Percentiles rank a stretch among this genome's conserved stretches.
Conservation (phyloP, 176 grass and related monocot genomes). For the Rhynchospora tenuis region DNA sequence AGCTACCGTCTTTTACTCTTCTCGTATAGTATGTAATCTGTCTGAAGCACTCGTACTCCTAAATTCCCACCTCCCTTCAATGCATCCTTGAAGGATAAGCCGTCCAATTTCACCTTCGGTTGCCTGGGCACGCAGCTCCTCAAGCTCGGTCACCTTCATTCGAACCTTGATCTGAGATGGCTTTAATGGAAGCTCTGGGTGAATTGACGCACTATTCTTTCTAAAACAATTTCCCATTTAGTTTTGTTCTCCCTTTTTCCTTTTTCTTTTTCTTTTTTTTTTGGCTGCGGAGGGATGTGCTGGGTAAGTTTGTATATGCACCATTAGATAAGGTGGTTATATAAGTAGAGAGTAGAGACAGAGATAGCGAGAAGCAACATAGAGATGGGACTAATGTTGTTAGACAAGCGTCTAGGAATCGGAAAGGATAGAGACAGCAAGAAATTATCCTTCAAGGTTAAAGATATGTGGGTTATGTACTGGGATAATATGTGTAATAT, state of each 20-base stretch:
- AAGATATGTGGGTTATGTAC: not conserved
- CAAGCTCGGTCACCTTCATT: slow-evolving; percentile 52
- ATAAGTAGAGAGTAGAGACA: slow-evolving; percentile 30
- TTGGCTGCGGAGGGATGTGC: not conserved
- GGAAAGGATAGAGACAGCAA: slow-evolving; percentile 29
- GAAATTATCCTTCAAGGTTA: slow-evolving; percentile 17
- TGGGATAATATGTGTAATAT: not conserved
- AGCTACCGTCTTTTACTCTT: not conserved
- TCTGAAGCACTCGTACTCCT: not conserved
- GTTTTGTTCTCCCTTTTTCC: not conserved
- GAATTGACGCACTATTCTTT: slow-evolving; percentile 22
- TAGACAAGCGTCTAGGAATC: slow-evolving; percentile 53
- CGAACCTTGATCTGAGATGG: slow-evolving; percentile 38
- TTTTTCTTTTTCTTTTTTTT: not conserved
- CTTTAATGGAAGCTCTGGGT: slow-evolving; percentile 33
- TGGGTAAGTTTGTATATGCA: not conserved
- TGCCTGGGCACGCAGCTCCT: not conserved
- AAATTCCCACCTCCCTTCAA: slow-evolving; percentile 44
- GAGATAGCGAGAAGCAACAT: not conserved
- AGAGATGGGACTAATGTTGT: slow-evolving; percentile 18
- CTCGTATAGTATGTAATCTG: not conserved
- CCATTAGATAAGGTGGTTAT: not conserved
- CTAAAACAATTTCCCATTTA: slow-evolving; percentile 40
- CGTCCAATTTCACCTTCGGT: slow-evolving; percentile 11
- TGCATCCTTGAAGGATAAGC: slow-evolving; percentile 58